Base-by-base conservation (phyloP, 1,284 basidiomycete species). In the Tilletia horrida region DNA sequence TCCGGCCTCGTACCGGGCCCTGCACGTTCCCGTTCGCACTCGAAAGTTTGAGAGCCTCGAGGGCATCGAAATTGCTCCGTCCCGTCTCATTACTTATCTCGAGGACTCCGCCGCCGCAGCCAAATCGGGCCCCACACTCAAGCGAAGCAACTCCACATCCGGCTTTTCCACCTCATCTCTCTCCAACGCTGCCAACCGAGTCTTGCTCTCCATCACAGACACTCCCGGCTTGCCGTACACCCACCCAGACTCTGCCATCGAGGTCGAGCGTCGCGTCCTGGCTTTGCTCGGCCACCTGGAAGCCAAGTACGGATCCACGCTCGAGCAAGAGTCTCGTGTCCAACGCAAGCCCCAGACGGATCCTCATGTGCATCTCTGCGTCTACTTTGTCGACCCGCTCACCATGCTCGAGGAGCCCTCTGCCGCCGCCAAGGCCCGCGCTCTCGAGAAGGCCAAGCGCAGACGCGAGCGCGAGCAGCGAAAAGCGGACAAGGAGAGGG, bases 301-400 rank as follows among this genome's bases (percentile, higher is more conserved):
- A 21, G 16, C 25, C 55, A 59, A 59, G 55, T 59, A 59, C 29
- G 55, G 27, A 9, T 59, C 55, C 55, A 59, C 55, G 29, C 55
- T 59, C 55, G 55, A 59, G 14, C 55, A 59, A n/a, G 55, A 59
- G 27, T 59, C 55, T 4, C 55, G 55, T 29, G 55, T 59, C 14
- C 55, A 59, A 29, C 55, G 55, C 14, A 59, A 59, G 31, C 55
- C 55, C 18, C 55, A 59, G 55, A 31, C 61, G 16, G 61, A 62
- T 23, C 61, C 61, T 9, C 61, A 62, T 23, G 27, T 62, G n/a
- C 61, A 62, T 45, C 21, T 62, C 35, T 45, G 40, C 40, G 29
- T 62, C 35, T 62, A 62, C 61, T 62, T 62, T 29, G 43, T 62
- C 61, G 61, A 62, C 43, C 61, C 61, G 42, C 61, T 62, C 40